Conservation (phyloP, 2,329 filamentous ascomycete species). For the Pseudogymnoascus sp. region DNA sequence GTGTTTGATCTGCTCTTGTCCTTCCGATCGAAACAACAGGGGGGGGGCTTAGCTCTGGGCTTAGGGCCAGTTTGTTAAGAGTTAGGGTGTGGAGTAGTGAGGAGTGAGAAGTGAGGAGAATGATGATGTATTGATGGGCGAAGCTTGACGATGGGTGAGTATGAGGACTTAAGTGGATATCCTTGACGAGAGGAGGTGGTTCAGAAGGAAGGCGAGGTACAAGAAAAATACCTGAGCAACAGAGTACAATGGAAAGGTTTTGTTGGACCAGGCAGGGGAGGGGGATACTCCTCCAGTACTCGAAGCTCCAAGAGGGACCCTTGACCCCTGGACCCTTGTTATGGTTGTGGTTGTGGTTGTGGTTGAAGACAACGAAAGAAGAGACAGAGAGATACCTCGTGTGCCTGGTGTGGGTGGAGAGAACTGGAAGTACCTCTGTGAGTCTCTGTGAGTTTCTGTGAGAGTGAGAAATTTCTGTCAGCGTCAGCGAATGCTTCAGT, state of each 20-base stretch:
- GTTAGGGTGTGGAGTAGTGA: background rate
- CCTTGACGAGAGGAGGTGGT: background rate
- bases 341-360: background rate
- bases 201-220: background rate
- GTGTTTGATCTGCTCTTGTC: background rate
- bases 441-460: background rate
- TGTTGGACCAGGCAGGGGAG: background rate
- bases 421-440: background rate
- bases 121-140: background rate
- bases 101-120: background rate
- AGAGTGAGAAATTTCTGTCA: background rate
- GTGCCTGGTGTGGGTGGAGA: background rate
- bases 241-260: background rate
- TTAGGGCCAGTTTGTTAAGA: background rate
- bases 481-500: background rate
- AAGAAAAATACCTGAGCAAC: background rate
- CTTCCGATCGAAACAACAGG: background rate
- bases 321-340: slow-evolving; percentile 1
- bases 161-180: background rate
- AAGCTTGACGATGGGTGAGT: background rate
- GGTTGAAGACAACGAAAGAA: background rate
- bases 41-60: background rate
- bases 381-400: background rate
- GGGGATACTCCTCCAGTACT: background rate
- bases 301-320: background rate